These are phyloP conservation scores for Trametes meyenii DNA, from an alignment of 768 basidiomycete genomes.

Conservation along the genomic window DNA sequence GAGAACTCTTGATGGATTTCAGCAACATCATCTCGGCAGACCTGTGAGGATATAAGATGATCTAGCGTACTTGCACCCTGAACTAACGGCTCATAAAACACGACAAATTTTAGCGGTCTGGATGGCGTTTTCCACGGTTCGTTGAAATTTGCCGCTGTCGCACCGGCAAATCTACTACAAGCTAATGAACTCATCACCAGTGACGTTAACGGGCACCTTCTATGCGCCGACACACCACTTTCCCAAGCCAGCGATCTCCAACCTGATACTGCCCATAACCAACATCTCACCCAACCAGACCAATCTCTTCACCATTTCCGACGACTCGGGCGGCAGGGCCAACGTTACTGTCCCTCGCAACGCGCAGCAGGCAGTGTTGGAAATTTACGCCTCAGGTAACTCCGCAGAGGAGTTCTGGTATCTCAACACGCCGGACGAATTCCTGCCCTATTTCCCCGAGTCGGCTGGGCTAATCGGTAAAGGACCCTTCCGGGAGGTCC, in stretches of 20 bases:
- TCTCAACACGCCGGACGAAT: conserved; percentile 62
- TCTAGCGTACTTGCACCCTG: neutral
- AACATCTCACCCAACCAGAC: conserved; percentile 8
- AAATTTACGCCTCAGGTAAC: conserved; percentile 66
- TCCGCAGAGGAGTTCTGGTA: conserved; percentile 76
- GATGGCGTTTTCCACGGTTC: conserved; percentile 15
- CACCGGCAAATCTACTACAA: neutral
- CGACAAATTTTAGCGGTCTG: conserved; percentile 2
- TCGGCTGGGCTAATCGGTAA: conserved; percentile 48
- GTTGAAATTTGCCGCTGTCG: neutral
- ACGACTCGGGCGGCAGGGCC: conserved; percentile 1
- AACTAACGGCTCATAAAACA: neutral
- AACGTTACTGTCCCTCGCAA: conserved; percentile 62
- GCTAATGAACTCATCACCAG: conserved; percentile 1
- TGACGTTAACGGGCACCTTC: conserved; percentile 17
- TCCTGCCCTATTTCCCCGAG: conserved; percentile 53
- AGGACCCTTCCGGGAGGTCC: conserved; percentile 62
- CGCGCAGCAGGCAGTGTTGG: conserved; percentile 60
- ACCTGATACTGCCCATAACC: conserved; percentile 3
- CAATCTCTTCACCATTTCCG: conserved; percentile 9
- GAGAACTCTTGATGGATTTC: conserved; percentile 67
- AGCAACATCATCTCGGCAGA: conserved; percentile 59
- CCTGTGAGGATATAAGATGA: neutral
- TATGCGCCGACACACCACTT: neutral
- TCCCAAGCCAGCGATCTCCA: conserved; percentile 1